Percentiles rank a stretch among this genome's conserved stretches.
Conservation (phyloP, 108 stramenopile species). For the Phaeodactylum tricornutum region DNA sequence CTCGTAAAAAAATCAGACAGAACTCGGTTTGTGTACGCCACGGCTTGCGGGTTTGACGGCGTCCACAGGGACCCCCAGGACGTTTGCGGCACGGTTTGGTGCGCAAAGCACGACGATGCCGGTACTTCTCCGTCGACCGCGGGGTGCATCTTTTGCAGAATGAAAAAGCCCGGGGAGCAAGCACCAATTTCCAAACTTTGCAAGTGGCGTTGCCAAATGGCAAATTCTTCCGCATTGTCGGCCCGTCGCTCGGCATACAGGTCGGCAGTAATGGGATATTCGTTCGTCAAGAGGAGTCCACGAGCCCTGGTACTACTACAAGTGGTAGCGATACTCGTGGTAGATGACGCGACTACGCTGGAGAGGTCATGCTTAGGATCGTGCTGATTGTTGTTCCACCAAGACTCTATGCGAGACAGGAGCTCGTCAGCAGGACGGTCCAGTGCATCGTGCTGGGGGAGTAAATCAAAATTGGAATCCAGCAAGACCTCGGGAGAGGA, state of each 20-base stretch:
- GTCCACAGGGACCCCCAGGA: constrained; percentile 63
- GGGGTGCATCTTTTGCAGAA: constrained; percentile 18
- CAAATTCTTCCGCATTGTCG: constrained; percentile 23
- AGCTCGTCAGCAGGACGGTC: too few species aligned
- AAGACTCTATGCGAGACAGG: constrained; percentile 10
- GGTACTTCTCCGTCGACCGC: too few species aligned
- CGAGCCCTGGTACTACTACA: too few species aligned
- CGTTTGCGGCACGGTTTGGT: constrained; percentile 40
- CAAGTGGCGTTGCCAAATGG: constrained; percentile 43
- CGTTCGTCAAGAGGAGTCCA: constrained; percentile 52
- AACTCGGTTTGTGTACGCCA: constrained; percentile 36
- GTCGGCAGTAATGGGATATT: constrained; percentile 28
- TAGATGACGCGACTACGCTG: neutral
- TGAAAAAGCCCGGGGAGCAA: constrained; percentile 65
- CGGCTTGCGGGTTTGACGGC: constrained; percentile 51
- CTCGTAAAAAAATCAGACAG: too few species aligned
- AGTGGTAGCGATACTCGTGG: neutral
- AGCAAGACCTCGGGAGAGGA: too few species aligned
- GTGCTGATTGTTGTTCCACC: constrained; percentile 14
- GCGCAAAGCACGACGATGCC: too few species aligned
- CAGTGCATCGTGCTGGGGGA: too few species aligned
- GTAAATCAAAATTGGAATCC: too few species aligned
- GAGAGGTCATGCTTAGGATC: neutral
- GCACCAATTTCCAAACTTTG: constrained; percentile 14
- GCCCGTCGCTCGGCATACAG: constrained; percentile 54